Conservation (phyloP, 2,329 filamentous ascomycete genomes). For the Daldinia sp. region DNA sequence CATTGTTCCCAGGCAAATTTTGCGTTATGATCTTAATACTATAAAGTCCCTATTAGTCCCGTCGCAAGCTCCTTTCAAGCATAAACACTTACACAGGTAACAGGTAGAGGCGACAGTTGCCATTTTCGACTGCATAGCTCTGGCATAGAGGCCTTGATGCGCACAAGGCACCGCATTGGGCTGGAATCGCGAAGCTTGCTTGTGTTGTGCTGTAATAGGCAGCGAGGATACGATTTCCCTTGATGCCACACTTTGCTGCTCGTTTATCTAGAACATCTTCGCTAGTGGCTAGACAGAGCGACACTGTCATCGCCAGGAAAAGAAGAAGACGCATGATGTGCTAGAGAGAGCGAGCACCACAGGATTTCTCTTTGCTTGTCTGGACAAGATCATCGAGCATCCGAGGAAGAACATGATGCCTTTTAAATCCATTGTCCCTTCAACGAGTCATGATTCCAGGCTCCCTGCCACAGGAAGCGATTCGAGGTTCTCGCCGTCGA, state of each 20-base stretch:
- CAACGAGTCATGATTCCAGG: neutral
- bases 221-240: slow-evolving; percentile 13
- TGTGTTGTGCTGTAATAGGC: slow-evolving; percentile 13
- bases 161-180: slow-evolving; percentile 21
- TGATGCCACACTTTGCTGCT: slow-evolving; percentile 16
- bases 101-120: slow-evolving; percentile 15
- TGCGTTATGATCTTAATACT: slow-evolving; percentile 14
- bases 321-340: slow-evolving; percentile 12
- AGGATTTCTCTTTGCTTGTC: slow-evolving; percentile 14
- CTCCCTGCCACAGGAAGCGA: slow-evolving; percentile 10
- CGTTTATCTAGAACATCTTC: slow-evolving; percentile 13
- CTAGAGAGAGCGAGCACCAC: slow-evolving; percentile 6
- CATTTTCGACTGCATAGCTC: slow-evolving; percentile 21
- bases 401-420: neutral
- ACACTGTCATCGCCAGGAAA: slow-evolving; percentile 19
- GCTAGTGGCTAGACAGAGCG: slow-evolving; percentile 9
- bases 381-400: neutral
- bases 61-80: neutral
- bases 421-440: neutral
- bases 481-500: slow-evolving; percentile 1
- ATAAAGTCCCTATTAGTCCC: slow-evolving; percentile 4
- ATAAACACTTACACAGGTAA: slow-evolving; percentile 18
- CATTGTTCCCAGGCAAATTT: slow-evolving; percentile 2
- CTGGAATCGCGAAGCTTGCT: slow-evolving; percentile 19
- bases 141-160: slow-evolving; percentile 9